Evolutionary conservation across 2,329 filamentous ascomycete species (phyloP).

Genomic region (Xylariomycetidae sp.): DNA sequence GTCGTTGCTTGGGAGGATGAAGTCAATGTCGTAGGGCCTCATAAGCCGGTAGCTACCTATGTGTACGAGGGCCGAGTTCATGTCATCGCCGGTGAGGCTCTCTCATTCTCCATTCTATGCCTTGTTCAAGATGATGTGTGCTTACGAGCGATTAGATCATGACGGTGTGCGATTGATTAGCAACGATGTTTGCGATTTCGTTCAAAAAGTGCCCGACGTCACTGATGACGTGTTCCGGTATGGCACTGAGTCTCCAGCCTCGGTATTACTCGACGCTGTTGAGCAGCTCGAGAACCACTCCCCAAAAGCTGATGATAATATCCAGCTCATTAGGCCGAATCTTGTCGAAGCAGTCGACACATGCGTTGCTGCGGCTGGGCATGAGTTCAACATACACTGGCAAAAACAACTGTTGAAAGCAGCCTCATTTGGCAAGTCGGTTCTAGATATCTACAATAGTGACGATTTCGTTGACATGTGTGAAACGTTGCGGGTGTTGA

Average conservation of each 20-base stretch:
- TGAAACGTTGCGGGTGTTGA: constrained; percentile 86
- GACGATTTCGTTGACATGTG: constrained; percentile 99
- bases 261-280: constrained; percentile 89
- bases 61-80: constrained; percentile 92
- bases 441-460: constrained; percentile 94
- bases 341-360: constrained; percentile 90
- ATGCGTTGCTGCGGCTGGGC: constrained; percentile 87
- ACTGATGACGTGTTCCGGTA: constrained; percentile 86
- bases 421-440: constrained; percentile 95
- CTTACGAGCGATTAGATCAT: constrained; percentile 42
- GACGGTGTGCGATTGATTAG: constrained; percentile 90
- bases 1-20: constrained; percentile 97
- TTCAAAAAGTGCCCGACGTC: constrained; percentile 87
- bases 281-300: constrained; percentile 89
- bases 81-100: constrained; percentile 67
- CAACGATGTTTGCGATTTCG: constrained; percentile 91
- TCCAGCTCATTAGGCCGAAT: constrained; percentile 84
- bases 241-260: constrained; percentile 82
- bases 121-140: neutral
- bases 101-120: neutral
- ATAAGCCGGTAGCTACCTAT: constrained; percentile 69
- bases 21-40: constrained; percentile 86
- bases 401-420: constrained; percentile 96
- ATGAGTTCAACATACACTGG: constrained; percentile 87
- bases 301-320: constrained; percentile 95